Evolutionary conservation across 2,329 filamentous ascomycete species (phyloP), one percentile per base, ranked within the genome.

Genomic region (Capronia epimyces): DNA sequence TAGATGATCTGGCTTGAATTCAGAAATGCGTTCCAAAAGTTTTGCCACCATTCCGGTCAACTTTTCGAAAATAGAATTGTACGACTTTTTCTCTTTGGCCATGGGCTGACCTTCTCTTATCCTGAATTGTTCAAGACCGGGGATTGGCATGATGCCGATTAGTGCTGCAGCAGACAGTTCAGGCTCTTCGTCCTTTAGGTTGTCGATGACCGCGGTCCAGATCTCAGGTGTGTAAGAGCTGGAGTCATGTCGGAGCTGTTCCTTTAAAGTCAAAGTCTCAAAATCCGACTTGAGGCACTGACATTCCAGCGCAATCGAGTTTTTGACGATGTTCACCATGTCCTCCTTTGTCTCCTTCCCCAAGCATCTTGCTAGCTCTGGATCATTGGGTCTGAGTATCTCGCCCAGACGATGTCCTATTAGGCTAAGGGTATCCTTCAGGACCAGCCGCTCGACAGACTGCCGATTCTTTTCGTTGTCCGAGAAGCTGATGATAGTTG

Each of bases 1-100:
- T 34, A 97, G 73, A 52, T 91, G 81, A 3, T 77, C 71, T 0
- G 81, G 75, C 16, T 80, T 77, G 62, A 96, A 90, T 55, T 90
- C 86, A 29, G 84, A 84, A 37, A 98, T 71, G 9, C 86, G 80
- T 57, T 89, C 86, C 34, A 97, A 78, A 41, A 95, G 81, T 52
- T 81, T 79, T 15, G 83, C 83, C 20, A 95, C 79, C 25, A 80
- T 75, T 46, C 77, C 73, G 37, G 78, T 81, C 1, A 85, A 69
- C 49, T 80, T 72, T 20, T 74, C 73, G 52, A 91, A 84, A 20
- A 84, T 81, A 41, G 76, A 70, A 64, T 97, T 97, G 75, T 95
- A 97, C 22, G 80, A 75, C n/a, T 75, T 73, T 61, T 84, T 84
- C 50, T 69, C 82, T 69, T 69, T 66, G 16, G 59, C 69, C 22